Base-by-base conservation (phyloP, 2,329 filamentous ascomycete species). In the Botrytis paeoniae region DNA sequence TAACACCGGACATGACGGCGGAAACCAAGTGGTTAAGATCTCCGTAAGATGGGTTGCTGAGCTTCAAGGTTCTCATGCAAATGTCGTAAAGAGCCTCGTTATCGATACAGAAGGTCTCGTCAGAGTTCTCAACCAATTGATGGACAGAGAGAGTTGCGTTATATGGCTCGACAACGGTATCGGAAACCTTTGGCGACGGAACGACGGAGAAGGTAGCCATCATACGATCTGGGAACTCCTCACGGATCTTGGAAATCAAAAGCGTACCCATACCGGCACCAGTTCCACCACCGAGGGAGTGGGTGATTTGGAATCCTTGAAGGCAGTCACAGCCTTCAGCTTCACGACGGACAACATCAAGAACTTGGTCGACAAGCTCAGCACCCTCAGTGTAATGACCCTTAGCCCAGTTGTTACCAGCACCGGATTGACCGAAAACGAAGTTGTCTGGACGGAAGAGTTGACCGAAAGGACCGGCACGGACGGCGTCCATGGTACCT, bases 351-450 rank as follows among this genome's bases (percentile, higher is more conserved):
- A 99, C 95, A 79, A 99, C 96, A 84, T 98, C 96, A 80, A 99
- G 91, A 80, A 99, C 96, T 83, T 98, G 90, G 88, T 99, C 96
- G 80, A 99, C 96, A 77, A 98, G 91, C 88, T 99, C 96, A 80
- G 96, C 96, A 91, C 96, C 96, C 89, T 99, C 96, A 78, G 96
- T 99, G 91, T 99, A 99, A 85, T 99, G 96, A 87, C 96, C 96
- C 92, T 98, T 99, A 86, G 96, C 96, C 96, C 96, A 99, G 92
- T 98, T 98, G 94, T 99, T 99, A 87, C 96, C 96, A 85, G 96
- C 96, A 90, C 96, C 95, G 81, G 96, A 98, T 89, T 98, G 96
- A 81, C 96, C 96, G 85, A 98, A 98, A 83, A 98, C 94, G 87
- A 98, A 98, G 92, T 98, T 99, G 89, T 99, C 96, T 84, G 96